These are phyloP conservation scores for Triticum timopheevii DNA, from an alignment of 176 grass and related monocot species.

Conservation along the genomic window DNA sequence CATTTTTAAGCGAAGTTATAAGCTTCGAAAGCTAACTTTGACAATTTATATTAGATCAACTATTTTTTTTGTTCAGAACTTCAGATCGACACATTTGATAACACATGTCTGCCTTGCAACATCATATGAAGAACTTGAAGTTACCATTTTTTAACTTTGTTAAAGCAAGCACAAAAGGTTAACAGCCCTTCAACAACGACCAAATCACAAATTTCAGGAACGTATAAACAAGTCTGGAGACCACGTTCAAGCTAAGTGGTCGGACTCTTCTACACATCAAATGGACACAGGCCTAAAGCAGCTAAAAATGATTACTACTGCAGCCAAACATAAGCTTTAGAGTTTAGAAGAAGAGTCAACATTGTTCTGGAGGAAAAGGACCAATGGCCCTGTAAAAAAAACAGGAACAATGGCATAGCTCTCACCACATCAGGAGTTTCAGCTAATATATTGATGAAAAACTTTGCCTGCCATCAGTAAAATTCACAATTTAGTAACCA, in stretches of 20 bases:
- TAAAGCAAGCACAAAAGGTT: slow-evolving; percentile 11
- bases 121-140: background rate
- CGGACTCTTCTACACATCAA: background rate
- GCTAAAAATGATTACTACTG: background rate
- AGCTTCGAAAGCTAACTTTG: background rate
- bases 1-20: slow-evolving; percentile 5
- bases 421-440: slow-evolving; percentile 97
- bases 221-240: background rate
- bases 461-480: slow-evolving; percentile 70
- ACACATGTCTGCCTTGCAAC: background rate
- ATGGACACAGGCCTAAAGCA: background rate
- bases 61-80: background rate
- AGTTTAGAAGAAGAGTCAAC: background rate
- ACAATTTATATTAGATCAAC: background rate
- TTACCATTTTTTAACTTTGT: background rate
- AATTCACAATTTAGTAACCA: slow-evolving; percentile 22
- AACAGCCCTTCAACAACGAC: background rate
- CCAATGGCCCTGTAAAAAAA: background rate
- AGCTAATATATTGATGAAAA: slow-evolving; percentile 99
- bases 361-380: background rate
- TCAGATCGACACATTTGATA: background rate
- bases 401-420: slow-evolving; percentile 15
- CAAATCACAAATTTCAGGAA: background rate
- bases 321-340: background rate
- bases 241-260: slow-evolving; percentile 5